Base-by-base conservation (phyloP, 352 stramenopile species). In the Blastocystis sp. region DNA sequence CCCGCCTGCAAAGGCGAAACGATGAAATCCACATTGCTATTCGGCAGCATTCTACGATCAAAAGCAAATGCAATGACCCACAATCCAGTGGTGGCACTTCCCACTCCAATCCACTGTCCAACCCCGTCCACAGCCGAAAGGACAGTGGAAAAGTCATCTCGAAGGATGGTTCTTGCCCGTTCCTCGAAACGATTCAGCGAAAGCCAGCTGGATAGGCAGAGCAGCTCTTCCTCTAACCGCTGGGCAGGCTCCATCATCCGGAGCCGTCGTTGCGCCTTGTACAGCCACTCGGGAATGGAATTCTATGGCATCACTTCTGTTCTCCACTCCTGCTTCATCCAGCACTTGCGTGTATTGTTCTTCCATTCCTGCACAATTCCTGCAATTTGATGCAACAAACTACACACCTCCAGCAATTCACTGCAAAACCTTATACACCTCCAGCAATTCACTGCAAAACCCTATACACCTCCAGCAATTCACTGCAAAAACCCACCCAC, bases 11-110 rank as follows among this genome's bases (percentile, higher is more conserved):
- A 45, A 17, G 34, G 2, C 6, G 19, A 19, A 43, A 74, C n/a
- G 21, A 84, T 7, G n/a, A 84, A 24, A 69, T 84, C 69, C 10
- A 84, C 74, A 69, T 84, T 38, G 69, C 74, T 84, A 84, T 68
- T 84, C 17, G 74, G 74, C 19, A 69, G 57, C 2, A 59, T 48
- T 59, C 74, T 84, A 84, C 17, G 19, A n/a, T 3, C 34, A 10
- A 68, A 28, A 7, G n/a, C 4, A 21, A 57, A 60, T 19, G 14
- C 2, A 60, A 43, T 34, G 34, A 69, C 34, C 17, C 48, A 68
- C 74, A 84, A 69, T 6, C 61, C 38, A 68, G 52, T 68, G 42
- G 57, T 43, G 17, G 60, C 43, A 54, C 74, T 84, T 28, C 74
- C 74, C 0, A 84, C 74, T 3, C 21, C 68, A 54, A 21, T 6